These are phyloP conservation scores for Kregervanrija pseudodelftensis DNA, from an alignment of 805 yeast genomes.

Conservation along the genomic window DNA sequence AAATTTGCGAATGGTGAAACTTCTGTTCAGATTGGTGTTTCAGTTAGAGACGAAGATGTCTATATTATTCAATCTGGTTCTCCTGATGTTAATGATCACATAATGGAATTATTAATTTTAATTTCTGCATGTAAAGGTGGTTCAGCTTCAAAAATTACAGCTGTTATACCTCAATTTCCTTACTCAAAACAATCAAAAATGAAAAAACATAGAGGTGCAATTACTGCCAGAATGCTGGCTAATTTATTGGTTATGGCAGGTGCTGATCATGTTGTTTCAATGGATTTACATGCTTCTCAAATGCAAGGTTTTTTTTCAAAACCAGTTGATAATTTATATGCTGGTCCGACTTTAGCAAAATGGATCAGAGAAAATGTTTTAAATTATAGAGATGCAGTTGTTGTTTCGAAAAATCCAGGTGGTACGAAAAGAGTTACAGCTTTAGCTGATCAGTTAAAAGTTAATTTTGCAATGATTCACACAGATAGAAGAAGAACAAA, in stretches of 20 bases:
- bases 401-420: constrained; percentile 98
- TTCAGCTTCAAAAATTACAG: constrained; percentile 94
- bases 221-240: constrained; percentile 97
- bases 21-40: constrained; percentile 73
- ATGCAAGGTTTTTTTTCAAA: constrained; percentile 98
- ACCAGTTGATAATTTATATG: constrained; percentile 94
- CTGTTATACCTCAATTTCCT: constrained; percentile 96
- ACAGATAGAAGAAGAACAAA: constrained; percentile 92
- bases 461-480: constrained; percentile 97
- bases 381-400: constrained; percentile 83
- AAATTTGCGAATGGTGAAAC: constrained; percentile 97
- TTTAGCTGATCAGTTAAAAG: constrained; percentile 91
- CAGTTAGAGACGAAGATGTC: constrained; percentile 95
- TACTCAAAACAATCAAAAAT: constrained; percentile 95
- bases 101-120: constrained; percentile 80
- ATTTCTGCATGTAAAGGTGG: constrained; percentile 97
- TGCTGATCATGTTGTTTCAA: constrained; percentile 95
- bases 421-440: constrained; percentile 98
- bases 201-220: constrained; percentile 99
- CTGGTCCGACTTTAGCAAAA: constrained; percentile 91
- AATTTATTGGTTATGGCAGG: constrained; percentile 95
- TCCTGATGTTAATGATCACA: constrained; percentile 81
- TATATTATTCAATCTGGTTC: constrained; percentile 83
- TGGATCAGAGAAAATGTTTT: constrained; percentile 92
- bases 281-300: constrained; percentile 95